A percentile compares a stretch with the other conserved stretches of the same genome.
phyloP scores from a whole-genome alignment of 148 eudicot species.

The Bassia scoparia region DNA sequence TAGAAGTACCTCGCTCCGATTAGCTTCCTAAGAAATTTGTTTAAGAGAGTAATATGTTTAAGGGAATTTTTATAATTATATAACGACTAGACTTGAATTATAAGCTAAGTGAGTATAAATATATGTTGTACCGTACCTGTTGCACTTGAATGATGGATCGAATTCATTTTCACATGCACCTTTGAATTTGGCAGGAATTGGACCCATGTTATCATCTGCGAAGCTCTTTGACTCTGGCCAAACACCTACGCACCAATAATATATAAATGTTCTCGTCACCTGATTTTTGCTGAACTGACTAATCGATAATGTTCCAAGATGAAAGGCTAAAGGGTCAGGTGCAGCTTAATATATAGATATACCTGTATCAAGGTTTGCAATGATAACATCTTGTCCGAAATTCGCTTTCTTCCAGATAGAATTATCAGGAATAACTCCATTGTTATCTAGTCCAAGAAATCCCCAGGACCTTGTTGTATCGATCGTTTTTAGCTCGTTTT shows the following conservation, averaged over 20 bases:
- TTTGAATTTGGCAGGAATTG: constrained; percentile 8
- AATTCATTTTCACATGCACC: constrained; percentile 14
- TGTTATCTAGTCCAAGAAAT: constrained; percentile 1
- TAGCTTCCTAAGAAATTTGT: not conserved
- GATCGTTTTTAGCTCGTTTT: constrained; percentile 1
- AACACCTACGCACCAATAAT: constrained; percentile 7
- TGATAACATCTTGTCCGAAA: constrained; percentile 12
- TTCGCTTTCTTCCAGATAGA: constrained; percentile 13
- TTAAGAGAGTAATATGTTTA: not conserved
- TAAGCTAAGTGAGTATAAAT: no score
- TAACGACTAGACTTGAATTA: no score
- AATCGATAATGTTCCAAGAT: no score
- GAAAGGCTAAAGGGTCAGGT: no score
- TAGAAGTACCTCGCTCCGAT: constrained; percentile 15
- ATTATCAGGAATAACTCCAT: not conserved
- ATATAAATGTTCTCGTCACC: no score
- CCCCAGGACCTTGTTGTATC: constrained; percentile 17
- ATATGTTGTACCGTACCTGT: not conserved
- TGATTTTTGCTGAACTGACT: no score
- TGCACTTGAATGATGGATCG: constrained; percentile 3
- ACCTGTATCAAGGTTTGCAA: constrained; percentile 16
- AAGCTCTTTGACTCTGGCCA: constrained; percentile 21
- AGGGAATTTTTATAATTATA: no score
- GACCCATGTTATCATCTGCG: constrained; percentile 9
- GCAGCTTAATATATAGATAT: not conserved